phyloP scores from a whole-genome alignment of 768 basidiomycete genomes.

The Mycena amicta region DNA sequence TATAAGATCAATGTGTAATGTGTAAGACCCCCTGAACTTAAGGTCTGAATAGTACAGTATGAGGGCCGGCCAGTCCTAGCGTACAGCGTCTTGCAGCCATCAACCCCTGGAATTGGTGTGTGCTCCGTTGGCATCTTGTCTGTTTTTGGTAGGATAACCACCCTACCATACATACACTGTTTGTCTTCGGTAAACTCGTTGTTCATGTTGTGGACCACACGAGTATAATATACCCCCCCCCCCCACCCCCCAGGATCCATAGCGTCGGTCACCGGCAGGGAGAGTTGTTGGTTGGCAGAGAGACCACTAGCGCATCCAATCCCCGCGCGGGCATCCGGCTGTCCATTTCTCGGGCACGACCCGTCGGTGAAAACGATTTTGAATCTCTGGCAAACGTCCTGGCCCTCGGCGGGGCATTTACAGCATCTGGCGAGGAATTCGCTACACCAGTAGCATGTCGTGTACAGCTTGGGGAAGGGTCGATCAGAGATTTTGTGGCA shows the following conservation, averaged over 20 bases:
- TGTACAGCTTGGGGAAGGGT: not conserved
- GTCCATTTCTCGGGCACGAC: conserved; percentile 34
- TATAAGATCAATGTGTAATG: too few relatives aligned
- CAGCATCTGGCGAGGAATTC: conserved; percentile 11
- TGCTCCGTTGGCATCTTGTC: too few relatives aligned
- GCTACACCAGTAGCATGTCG: not conserved
- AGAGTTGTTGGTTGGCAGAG: conserved; percentile 20
- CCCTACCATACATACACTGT: too few relatives aligned
- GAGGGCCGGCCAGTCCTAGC: too few relatives aligned
- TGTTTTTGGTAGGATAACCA: too few relatives aligned
- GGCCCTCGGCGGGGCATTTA: not conserved
- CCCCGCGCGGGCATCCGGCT: conserved; percentile 27
- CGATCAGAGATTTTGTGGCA: not conserved
- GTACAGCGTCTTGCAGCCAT: too few relatives aligned
- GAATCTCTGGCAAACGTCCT: conserved; percentile 26
- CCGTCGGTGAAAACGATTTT: conserved; percentile 39
- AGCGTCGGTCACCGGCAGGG: conserved; percentile 27
- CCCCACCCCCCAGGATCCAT: conserved; percentile 22
- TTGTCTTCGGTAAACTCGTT: too few relatives aligned
- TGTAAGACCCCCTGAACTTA: too few relatives aligned
- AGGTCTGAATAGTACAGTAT: too few relatives aligned
- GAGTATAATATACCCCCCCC: too few relatives aligned
- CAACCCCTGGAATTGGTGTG: too few relatives aligned
- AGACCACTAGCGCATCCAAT: conserved; percentile 32
- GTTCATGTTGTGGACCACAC: too few relatives aligned